Percentiles rank a stretch among this genome's conserved stretches.
Conservation (phyloP, 495 filamentous ascomycete genomes). For the Talaromyces proteolyticus region DNA sequence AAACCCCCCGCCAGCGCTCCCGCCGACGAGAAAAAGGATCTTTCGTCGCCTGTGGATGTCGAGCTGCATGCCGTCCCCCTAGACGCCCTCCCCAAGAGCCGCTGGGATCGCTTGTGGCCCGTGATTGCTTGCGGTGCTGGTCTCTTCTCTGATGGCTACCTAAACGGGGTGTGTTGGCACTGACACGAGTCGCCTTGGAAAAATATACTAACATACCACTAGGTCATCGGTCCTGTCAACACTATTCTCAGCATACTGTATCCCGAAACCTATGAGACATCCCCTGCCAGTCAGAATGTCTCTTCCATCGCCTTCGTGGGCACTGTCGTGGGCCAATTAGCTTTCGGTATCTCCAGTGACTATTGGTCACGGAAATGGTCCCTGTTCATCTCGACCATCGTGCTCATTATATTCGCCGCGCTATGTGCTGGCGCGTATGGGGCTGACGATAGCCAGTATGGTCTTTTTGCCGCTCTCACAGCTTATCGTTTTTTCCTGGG, state of each 20-base stretch:
- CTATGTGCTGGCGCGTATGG: constrained; percentile 73
- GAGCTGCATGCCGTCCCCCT: constrained; percentile 23
- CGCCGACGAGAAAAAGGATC: constrained; percentile 2
- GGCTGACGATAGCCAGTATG: constrained; percentile 49
- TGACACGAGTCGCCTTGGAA: neutral
- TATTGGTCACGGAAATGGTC: constrained; percentile 80
- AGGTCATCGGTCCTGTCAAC: constrained; percentile 80
- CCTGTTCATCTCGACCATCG: constrained; percentile 70
- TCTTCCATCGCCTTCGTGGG: constrained; percentile 81
- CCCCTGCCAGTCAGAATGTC: constrained; percentile 63
- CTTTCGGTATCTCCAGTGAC: constrained; percentile 79
- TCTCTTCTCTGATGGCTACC: constrained; percentile 85
- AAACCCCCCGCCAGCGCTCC: constrained; percentile 26
- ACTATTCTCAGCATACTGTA: constrained; percentile 66
- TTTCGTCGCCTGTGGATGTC: constrained; percentile 4
- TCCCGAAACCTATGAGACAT: constrained; percentile 52
- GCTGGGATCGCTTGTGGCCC: constrained; percentile 59
- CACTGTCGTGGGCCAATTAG: constrained; percentile 76
- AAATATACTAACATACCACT: neutral
- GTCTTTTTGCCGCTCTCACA: constrained; percentile 75
- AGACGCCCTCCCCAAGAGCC: constrained; percentile 34
- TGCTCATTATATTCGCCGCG: constrained; percentile 81
- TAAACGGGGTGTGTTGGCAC: constrained; percentile 59
- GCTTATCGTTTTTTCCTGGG: constrained; percentile 82
- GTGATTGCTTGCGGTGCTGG: constrained; percentile 82